Evolutionary conservation across 306 rosid genomes (phyloP), one percentile per base, ranked within the genome.

Genomic region (Abrus precatorius): DNA sequence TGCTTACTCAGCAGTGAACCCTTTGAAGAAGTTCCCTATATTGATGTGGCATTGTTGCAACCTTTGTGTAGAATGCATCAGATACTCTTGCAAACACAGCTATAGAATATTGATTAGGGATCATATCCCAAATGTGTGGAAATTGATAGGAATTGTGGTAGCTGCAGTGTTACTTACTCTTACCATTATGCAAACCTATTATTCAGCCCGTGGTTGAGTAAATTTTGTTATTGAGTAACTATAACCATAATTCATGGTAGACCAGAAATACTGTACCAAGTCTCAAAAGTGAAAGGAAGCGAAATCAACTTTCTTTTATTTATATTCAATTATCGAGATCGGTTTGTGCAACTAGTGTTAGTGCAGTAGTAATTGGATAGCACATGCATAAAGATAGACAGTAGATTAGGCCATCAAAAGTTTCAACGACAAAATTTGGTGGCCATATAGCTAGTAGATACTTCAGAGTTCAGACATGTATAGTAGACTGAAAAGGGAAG

Each of bases 71-170:
- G 85, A 67, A 57, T 55, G 32, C 40, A 30, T 75, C 13, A 59
- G 53, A 36, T 75, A 47, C 72, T 57, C 67, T 38, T 82, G 85
- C 81, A 59, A 75, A 68, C 20, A 36, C 33, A 66, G 85, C 56
- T 82, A 75, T 13, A 59, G 45, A 30, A 68, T 69, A 29, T 69
- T 82, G 81, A 68, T 75, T 34, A 75, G 27, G 1, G 81, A 82
- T 48, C 85, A 82, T 48, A 75, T 82, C 14, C 81, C 85, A 4
- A 82, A 67, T 54, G 81, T 82, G 27, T 82, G 85, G 85, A 82
- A 75, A 69, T 1, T 75, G 14, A 75, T 82, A 48, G 81, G 85
- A 47, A 48, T 69, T 29, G 6, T 82, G 20, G 73, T 68, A 27
- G 85, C 81, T 32, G 72, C 76, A 12, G 62, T 30, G 41, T 36